Base-by-base conservation (phyloP, 768 basidiomycete species). In the Kockovaella imperatae region DNA sequence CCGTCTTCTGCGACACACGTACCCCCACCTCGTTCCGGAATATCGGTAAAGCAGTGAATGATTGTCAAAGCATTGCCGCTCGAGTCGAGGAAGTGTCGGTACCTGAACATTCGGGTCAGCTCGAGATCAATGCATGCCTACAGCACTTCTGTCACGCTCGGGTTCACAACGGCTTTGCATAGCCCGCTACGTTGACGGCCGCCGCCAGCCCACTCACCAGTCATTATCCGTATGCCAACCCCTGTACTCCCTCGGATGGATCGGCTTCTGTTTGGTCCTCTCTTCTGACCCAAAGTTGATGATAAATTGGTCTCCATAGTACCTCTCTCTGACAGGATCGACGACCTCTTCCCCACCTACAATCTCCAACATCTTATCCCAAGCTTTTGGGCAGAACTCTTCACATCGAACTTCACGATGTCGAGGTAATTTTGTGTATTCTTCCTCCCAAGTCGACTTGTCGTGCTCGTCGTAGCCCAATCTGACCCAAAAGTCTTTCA, bases 181-280 rank as follows among this genome's bases (percentile, higher is more conserved):
- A n/a, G n/a, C n/a, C n/a, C n/a, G n/a, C n/a, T n/a, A n/a, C n/a
- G n/a, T n/a, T n/a, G n/a, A n/a, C n/a, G n/a, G n/a, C n/a, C n/a
- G n/a, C n/a, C n/a, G 10, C 10, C 10, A n/a, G 10, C 10, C 31
- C 31, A 32, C 31, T 10, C n/a, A 32, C 52, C 55, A 60, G 49
- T 60, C 59, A 25, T 57, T 54, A 38, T 60, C 59, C 20, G 40
- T 54, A 28, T 61, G 59, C 59, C 59, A 61, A 7, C 59, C 59
- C 0, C 8, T 32, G 18, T 20, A 4, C 13, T 57, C 52, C 18
- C 48, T 18, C 5, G 43, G 42, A 2, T 30, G 42, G 21, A 28
- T 32, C 31, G 10, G 29, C 34, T 23, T 39, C 15, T 26, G 47
- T 34, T 44, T 50, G 35, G 44, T 21, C 49, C 46, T 43, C 24